Evolutionary conservation across 1,284 basidiomycete species (phyloP).

Genomic region (Leccinum cinnamomeum): DNA sequence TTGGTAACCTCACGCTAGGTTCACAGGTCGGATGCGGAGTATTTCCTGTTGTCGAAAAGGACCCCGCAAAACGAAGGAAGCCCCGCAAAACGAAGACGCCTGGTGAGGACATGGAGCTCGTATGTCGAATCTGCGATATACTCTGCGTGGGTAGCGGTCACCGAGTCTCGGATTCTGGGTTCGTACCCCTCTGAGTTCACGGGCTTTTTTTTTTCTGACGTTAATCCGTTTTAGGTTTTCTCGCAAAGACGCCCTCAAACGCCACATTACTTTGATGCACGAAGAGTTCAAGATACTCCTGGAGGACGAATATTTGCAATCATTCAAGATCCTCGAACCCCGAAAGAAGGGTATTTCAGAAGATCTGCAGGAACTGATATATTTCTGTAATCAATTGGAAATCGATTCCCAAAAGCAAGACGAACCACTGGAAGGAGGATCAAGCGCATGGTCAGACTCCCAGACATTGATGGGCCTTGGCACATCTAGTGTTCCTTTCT

Average conservation of each 20-base stretch:
- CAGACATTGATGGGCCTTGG: too few relatives aligned
- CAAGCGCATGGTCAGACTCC: background rate
- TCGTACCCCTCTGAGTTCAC: background rate
- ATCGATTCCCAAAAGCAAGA: background rate
- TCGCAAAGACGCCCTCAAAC: background rate
- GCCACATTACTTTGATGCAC: background rate
- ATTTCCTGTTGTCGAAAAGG: too few relatives aligned
- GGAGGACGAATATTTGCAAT: background rate
- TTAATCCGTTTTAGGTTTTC: background rate
- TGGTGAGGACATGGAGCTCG: too few relatives aligned
- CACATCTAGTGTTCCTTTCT: background rate
- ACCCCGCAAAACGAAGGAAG: too few relatives aligned
- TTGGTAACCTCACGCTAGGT: too few relatives aligned
- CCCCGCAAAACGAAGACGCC: too few relatives aligned
- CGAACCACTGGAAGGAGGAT: background rate
- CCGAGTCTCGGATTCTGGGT: background rate
- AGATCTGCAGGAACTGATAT: background rate
- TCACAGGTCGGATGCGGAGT: too few relatives aligned
- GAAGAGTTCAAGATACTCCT: background rate
- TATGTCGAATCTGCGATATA: too few relatives aligned
- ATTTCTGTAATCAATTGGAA: background rate
- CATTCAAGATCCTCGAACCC: background rate
- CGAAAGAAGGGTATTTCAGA: background rate
- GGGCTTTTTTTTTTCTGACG: background rate
- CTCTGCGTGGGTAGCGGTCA: too few relatives aligned